Evolutionary conservation across 1,139 yeast species (phyloP), one percentile per base, ranked within the genome.

Genomic region (Hansenula sp.): DNA sequence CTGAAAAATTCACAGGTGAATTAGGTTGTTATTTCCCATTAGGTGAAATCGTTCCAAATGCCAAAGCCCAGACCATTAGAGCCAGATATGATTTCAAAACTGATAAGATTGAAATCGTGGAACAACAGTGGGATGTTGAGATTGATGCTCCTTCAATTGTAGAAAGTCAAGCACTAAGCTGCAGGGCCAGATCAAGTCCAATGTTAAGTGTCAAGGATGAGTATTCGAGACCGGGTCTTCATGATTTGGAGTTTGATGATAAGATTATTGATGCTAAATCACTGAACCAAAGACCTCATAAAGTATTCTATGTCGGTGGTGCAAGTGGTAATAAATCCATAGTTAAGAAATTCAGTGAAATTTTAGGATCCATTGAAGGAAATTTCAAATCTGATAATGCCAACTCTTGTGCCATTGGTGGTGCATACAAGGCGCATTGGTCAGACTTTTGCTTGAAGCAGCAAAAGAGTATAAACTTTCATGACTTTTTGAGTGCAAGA

Each of bases 321-420:
- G 90, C 91, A 1, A 83, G 94, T 15, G 77, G 79, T 43, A 90
- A 90, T 62, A 51, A 61, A 29, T 77, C 88, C 27, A 83, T 90
- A 41, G 81, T 89, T 38, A 62, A 66, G 24, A 83, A 79, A 47
- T 83, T 87, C 73, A 80, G 91, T 4, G 71, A 83, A 13, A 82
- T 90, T 8, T 65, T 90, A 34, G 90, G 91, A 5, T 74, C 78
- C 10, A 48, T 58, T 2, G 68, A 76, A 17, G 94, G 93, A 3
- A 80, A 84, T 46, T 88, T 66, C 62, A 77, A 80, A 50, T 84
- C 84, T 27, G 93, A 87, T 57, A 77, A 88, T 40, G 81, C 93
- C 7, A 90, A 90, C 64, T 95, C 96, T 1, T 90, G 97, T 72
- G 97, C 96, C 1, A 67, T 87, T 40, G 97, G 97, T n/a, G 96